Evolutionary conservation across 2,329 filamentous ascomycete genomes (phyloP).

Genomic region (Xylariaceae sp.): DNA sequence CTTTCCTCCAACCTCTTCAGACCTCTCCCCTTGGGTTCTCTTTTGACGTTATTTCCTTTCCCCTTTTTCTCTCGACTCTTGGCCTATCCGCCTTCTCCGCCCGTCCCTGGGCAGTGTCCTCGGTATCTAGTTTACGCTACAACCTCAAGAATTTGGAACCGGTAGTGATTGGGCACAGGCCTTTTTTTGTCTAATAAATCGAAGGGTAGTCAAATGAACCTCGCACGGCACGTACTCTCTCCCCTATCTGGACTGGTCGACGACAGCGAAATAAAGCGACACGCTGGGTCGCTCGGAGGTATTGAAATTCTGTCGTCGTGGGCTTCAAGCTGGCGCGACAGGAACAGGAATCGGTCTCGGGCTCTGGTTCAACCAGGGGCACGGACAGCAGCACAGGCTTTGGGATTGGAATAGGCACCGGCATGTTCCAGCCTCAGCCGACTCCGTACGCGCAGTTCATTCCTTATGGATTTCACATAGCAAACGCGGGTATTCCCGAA

Average conservation of each 20-base stretch:
- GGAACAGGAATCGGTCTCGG: conserved; percentile 19
- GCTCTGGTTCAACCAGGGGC: conserved; percentile 20
- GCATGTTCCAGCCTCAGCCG: conserved; percentile 63
- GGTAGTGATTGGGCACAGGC: conserved; percentile 15
- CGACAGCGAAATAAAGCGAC: conserved; percentile 11
- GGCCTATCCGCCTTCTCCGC: conserved; percentile 22
- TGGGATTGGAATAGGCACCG: conserved; percentile 8
- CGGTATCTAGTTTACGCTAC: conserved; percentile 34
- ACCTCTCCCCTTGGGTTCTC: conserved; percentile 19
- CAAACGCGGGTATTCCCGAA: conserved; percentile 38
- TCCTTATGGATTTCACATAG: conserved; percentile 49
- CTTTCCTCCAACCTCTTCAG: conserved; percentile 13
- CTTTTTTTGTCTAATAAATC: conserved; percentile 8
- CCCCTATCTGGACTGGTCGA: conserved; percentile 17
- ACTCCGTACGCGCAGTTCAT: conserved; percentile 55
- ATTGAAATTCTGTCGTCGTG: conserved; percentile 13
- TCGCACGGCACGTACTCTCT: conserved; percentile 17
- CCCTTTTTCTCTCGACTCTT: conserved; percentile 19
- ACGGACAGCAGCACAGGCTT: conserved; percentile 8
- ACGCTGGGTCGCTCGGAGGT: conserved; percentile 16
- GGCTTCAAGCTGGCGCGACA: conserved; percentile 30
- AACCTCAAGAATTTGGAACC: conserved; percentile 25
- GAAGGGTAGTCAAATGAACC: conserved; percentile 25
- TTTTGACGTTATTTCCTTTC: conserved; percentile 24
- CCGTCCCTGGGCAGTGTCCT: conserved; percentile 14